Base-by-base conservation (phyloP, 169 alveolate species). In the Babesia bovis region DNA sequence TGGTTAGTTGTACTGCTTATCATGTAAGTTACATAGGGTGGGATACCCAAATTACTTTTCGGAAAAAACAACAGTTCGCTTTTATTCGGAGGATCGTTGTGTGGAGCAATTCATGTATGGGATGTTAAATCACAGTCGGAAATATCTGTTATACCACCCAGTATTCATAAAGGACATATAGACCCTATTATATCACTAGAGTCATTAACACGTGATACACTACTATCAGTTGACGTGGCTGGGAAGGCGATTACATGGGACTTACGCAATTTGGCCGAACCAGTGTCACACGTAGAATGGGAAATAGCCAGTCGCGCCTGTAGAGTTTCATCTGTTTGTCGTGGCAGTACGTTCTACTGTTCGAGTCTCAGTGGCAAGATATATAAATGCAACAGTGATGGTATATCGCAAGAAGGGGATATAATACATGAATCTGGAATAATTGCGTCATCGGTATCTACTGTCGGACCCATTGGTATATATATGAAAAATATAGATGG, bases 161-260 rank as follows among this genome's bases (percentile, higher is more conserved):
- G 41, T 28, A 12, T 17, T 42, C 10, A 7, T 4, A 4, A 59
- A 17, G 69, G 69, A 10, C 69, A 59, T 44, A 7, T 59, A n/a
- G 69, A 59, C 25, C 69, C 69, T 44, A 59, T 59, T 12, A 55
- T 41, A 3, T 38, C 25, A 12, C 2, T 59, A 55, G 53, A 59
- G 38, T 30, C 41, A 21, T 25, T 59, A 25, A 55, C 36, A 23
- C 40, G 35, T 41, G 69, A 59, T 44, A 41, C 35, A 21, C 55
- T 59, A 55, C 28, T 59, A 4, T 59, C 69, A 1, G 69, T 41
- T 3, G 69, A 59, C 38, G 26, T n/a, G 25, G 13, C 69, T 4
- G 69, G 69, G 10, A 36, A 21, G 38, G 69, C 69, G 10, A 28
- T 59, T 30, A 59, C 52, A n/a, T 59, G 69, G 69, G 36, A 52